Base-by-base conservation (phyloP, 2,329 filamentous ascomycete species). In the Trematosphaeria pertusa region DNA sequence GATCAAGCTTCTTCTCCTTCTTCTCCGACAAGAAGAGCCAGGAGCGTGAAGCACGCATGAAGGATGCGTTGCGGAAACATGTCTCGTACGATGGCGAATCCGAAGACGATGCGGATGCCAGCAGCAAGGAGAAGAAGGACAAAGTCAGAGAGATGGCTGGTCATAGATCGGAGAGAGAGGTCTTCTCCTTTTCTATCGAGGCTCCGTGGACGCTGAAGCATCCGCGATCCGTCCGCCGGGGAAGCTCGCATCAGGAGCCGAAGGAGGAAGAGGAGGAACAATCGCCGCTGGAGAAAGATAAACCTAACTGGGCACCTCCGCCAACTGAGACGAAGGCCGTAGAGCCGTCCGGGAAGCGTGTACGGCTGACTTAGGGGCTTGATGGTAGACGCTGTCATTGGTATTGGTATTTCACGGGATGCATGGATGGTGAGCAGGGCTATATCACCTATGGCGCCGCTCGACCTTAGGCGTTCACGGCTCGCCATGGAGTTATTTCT, bases 181-280 rank as follows among this genome's bases (percentile, higher is more conserved):
- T 72, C 15, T 64, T 72, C 37, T 69, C 68, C 0, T 67, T 72
- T 22, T 69, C 67, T 2, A 65, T 72, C 15, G 64, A 70, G 35
- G 66, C 66, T 10, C 68, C 69, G 0, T 62, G 61, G 48, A 54
- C 49, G 12, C 17, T 64, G n/a, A 64, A 65, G 26, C 50, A 58
- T 18, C 52, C 56, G 4, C 28, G 35, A 4, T 60, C 52, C 2
- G 43, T 52, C 2, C 42, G 12, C 7, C 50, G 45, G 2, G 10
- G 20, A 11, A 14, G 8, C 8, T 7, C 24, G 8, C n/a, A n/a
- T n/a, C n/a, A 41, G 4, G 14, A 20, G 3, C 22, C 7, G 10
- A 28, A 42, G 5, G 44, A 50, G 17, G 9, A 32, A 18, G 21
- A 30, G 14, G 8, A 46, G 2, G 33, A 45, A 7, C 35, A 48